Evolutionary conservation across 73 alveolate genomes (phyloP), one percentile per base, ranked within the genome.

Genomic region (Paramecium sexaurelia): DNA sequence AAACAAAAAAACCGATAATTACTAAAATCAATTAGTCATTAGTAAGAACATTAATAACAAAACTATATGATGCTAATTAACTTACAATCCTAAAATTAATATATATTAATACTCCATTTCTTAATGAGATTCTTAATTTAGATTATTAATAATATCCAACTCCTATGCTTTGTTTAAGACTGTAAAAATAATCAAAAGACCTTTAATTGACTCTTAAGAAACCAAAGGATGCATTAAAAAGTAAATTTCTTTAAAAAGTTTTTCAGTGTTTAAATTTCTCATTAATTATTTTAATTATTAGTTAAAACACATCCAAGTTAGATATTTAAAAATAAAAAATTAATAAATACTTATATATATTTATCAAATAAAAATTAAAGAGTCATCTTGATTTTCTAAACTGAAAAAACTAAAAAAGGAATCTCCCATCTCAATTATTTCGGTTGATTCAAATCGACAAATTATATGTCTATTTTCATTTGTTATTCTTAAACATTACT

Each of bases 401-500:
- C 90, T 78, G 36, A 40, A 78, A 33, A 78, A 78, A 33, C 71
- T 78, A 33, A 29, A 78, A 43, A 78, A 78, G 35, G 61, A 29
- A 24, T 78, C 90, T 6, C 90, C 90, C 90, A 78, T 78, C 13
- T 78, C 90, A 13, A 78, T 78, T 20, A 78, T 39, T 45, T 78
- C 90, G n/a, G 75, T 78, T 22, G 75, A 24, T 43, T 78, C 90
- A 78, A 78, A 78, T 43, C 41, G 10, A 78, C 90, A 78, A 41
- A 43, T 24, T 19, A 29, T 29, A n/a, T 78, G 90, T 43, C 90
- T 78, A 37, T 32, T 43, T 45, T 78, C 90, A 78, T 78, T 78
- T 24, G 90, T 78, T 20, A 78, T 78, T 33, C 71, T 78, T 33
- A 78, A 78, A 40, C 68, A 40, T 43, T 78, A 43, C 10, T 20